A percentile compares a stretch with the other conserved stretches of the same genome.
Conservation (phyloP, 495 filamentous ascomycete genomes). For the Penicillium cosmopolitanum region DNA sequence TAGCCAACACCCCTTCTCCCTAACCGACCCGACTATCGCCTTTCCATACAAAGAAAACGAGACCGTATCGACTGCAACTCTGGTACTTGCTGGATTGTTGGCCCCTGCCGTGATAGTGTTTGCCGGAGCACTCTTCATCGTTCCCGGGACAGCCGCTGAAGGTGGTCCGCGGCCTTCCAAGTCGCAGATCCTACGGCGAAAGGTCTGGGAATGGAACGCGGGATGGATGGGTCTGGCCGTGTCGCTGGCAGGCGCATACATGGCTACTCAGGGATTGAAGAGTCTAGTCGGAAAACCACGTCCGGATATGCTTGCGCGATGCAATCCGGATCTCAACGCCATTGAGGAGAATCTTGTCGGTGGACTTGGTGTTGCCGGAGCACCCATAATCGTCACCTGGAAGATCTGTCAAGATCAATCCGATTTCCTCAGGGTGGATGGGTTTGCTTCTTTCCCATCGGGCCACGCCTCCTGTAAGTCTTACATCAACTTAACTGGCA, state of each 20-base stretch:
- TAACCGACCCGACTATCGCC: conserved; percentile 60
- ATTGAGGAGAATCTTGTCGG: conserved; percentile 50
- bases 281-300: conserved; percentile 65
- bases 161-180: conserved; percentile 25
- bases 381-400: conserved; percentile 53
- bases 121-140: conserved; percentile 49
- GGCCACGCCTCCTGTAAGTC: conserved; percentile 66
- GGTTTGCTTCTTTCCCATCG: conserved; percentile 69
- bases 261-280: conserved; percentile 66
- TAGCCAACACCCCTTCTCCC: conserved; percentile 51
- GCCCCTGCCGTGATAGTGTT: conserved; percentile 58
- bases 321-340: conserved; percentile 56
- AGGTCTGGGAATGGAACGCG: conserved; percentile 65
- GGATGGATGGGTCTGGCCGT: conserved; percentile 67
- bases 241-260: conserved; percentile 55
- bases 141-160: conserved; percentile 46
- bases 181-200: conserved; percentile 30
- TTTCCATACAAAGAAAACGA: conserved; percentile 57
- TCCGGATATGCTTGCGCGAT: conserved; percentile 65
- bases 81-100: conserved; percentile 55
- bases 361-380: conserved; percentile 52
- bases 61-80: conserved; percentile 55
- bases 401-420: conserved; percentile 56
- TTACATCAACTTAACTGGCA: not conserved
- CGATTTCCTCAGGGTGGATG: conserved; percentile 51